A percentile compares a stretch with the other conserved stretches of the same genome.
Conservation (phyloP, 169 alveolate genomes). For the Theileria annulata region DNA sequence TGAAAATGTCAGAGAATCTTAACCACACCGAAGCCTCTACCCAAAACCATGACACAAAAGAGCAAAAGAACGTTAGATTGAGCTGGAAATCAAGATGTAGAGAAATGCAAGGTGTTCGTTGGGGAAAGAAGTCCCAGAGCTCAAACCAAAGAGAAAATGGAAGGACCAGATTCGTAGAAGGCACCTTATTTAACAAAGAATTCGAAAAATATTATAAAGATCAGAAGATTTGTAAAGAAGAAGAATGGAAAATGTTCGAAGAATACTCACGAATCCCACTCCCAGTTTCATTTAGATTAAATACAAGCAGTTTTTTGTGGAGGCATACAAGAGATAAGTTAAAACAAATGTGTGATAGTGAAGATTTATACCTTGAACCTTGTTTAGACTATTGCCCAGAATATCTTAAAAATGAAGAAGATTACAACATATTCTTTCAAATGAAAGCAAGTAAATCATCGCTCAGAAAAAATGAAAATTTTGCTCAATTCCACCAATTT, state of each 20-base stretch:
- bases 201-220: slow-evolving; percentile 68
- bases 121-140: slow-evolving; percentile 41
- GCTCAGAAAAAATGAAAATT: slow-evolving; percentile 67
- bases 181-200: slow-evolving; percentile 16
- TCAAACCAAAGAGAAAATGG: slow-evolving; percentile 33
- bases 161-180: slow-evolving; percentile 49
- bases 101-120: slow-evolving; percentile 58
- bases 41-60: neutral
- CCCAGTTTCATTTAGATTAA: slow-evolving; percentile 73
- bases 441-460: slow-evolving; percentile 49
- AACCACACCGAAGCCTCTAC: neutral
- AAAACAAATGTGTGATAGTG: neutral
- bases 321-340: slow-evolving; percentile 28
- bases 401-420: slow-evolving; percentile 11
- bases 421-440: slow-evolving; percentile 31
- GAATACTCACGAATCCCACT: slow-evolving; percentile 52
- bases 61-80: slow-evolving; percentile 9
- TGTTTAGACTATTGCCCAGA: slow-evolving; percentile 8
- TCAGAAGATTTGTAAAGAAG: slow-evolving; percentile 68
- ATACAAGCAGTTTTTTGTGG: slow-evolving; percentile 44
- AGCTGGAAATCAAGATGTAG: slow-evolving; percentile 53
- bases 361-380: slow-evolving; percentile 10
- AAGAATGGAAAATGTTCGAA: slow-evolving; percentile 67
- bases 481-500: slow-evolving; percentile 62
- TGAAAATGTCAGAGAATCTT: no score